These are phyloP conservation scores for Thalassiosira hispida DNA, from an alignment of 352 stramenopile species.

Conservation along the genomic window DNA sequence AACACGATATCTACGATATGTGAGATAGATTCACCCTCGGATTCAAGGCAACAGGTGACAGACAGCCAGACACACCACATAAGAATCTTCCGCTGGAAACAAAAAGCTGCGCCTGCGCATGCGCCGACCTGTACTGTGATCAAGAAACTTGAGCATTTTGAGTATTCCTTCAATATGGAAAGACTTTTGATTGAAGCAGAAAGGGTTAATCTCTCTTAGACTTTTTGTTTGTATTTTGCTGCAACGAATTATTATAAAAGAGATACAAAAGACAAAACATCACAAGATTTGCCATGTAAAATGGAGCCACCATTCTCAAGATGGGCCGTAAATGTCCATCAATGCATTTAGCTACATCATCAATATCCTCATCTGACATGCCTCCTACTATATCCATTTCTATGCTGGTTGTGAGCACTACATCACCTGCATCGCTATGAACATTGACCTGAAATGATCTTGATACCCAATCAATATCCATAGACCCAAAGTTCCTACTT, in stretches of 20 bases:
- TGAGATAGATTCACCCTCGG: no score
- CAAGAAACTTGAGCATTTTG: no score
- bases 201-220: slow-evolving; percentile 2
- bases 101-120: no score
- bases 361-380: slow-evolving; percentile 35
- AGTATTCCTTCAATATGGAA: no score
- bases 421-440: slow-evolving; percentile 46
- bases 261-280: slow-evolving; percentile 6
- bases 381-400: slow-evolving; percentile 29
- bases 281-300: not conserved
- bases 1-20: no score
- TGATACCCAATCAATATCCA: slow-evolving; percentile 64
- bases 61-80: no score
- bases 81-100: no score
- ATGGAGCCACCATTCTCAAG: slow-evolving; percentile 9
- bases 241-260: slow-evolving; percentile 1
- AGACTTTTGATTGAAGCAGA: no score
- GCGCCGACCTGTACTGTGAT: no score
- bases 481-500: slow-evolving; percentile 73
- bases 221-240: slow-evolving; percentile 2
- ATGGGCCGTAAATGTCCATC: slow-evolving; percentile 53
- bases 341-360: slow-evolving; percentile 42
- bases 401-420: slow-evolving; percentile 52
- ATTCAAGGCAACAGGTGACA: no score
- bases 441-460: slow-evolving; percentile 53